A percentile compares a stretch with the other conserved stretches of the same genome.
Conservation (phyloP, 345 rosid genomes). For the Brassica rapa region DNA sequence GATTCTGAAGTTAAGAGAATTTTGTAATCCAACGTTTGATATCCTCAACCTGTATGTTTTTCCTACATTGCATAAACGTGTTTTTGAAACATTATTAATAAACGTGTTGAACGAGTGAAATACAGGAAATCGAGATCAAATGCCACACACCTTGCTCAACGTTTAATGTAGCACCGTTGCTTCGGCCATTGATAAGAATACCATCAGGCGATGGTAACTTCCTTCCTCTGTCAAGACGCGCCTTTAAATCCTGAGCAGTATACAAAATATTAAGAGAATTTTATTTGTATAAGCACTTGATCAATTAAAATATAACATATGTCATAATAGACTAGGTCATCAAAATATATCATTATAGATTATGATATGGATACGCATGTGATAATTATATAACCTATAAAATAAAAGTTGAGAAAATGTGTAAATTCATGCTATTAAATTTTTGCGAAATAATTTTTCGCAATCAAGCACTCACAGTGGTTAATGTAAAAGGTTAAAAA, state of each 20-base stretch:
- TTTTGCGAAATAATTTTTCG: no score
- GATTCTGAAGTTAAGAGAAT: constrained; percentile 57
- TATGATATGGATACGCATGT: no score
- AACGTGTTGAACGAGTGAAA: background rate
- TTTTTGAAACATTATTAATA: background rate
- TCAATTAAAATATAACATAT: background rate
- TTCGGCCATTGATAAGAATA: constrained; percentile 88
- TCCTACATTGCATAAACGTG: constrained; percentile 36
- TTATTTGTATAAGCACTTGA: background rate
- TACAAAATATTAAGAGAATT: background rate
- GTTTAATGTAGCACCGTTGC: constrained; percentile 61
- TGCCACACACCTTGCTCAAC: constrained; percentile 72
- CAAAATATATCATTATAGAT: no score
- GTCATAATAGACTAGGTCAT: no score
- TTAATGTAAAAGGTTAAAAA: no score
- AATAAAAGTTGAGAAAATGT: no score
- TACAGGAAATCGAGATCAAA: background rate
- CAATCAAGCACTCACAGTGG: no score
- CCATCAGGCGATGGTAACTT: constrained; percentile 78
- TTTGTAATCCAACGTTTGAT: constrained; percentile 59
- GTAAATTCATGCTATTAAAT: no score
- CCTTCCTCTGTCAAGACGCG: constrained; percentile 59
- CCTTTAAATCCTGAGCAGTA: constrained; percentile 53
- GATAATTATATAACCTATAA: no score
- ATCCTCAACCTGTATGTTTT: constrained; percentile 55